Conservation (phyloP, 352 stramenopile genomes). For the Globisporangium heterothallicum region DNA sequence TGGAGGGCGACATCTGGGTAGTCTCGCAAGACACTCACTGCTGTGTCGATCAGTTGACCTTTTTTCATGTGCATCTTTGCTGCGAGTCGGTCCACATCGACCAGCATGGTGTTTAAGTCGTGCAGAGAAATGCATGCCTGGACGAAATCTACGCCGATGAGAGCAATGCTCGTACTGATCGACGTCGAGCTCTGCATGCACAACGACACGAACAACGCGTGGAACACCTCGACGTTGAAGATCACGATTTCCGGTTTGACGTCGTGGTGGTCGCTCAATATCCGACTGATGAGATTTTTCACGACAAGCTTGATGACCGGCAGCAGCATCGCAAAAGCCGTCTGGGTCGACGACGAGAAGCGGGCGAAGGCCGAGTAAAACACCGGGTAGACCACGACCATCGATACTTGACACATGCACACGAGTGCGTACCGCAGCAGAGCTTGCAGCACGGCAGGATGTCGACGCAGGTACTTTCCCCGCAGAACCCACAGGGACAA, state of each 20-base stretch:
- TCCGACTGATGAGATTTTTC: background rate
- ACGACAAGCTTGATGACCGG: slow-evolving; percentile 21
- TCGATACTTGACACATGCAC: background rate
- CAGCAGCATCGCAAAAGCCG: slow-evolving; percentile 19
- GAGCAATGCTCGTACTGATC: slow-evolving; percentile 16
- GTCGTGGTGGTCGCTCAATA: slow-evolving; percentile 10
- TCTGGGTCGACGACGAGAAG: slow-evolving; percentile 10
- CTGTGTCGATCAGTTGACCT: background rate
- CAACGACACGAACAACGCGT: slow-evolving; percentile 37
- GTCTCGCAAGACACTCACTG: background rate
- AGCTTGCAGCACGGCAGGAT: background rate
- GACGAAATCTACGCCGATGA: slow-evolving; percentile 32
- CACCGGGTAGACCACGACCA: slow-evolving; percentile 19
- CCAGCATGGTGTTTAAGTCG: slow-evolving; percentile 21
- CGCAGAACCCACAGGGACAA: background rate
- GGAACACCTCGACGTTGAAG: slow-evolving; percentile 51
- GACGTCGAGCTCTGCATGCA: slow-evolving; percentile 30
- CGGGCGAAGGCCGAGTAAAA: slow-evolving; percentile 27
- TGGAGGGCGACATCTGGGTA: too few relatives aligned
- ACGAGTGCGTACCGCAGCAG: background rate
- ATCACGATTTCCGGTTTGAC: slow-evolving; percentile 35
- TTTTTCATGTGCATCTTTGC: background rate
- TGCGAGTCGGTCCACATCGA: background rate
- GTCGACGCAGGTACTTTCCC: background rate
- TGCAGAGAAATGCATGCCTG: slow-evolving; percentile 28